Evolutionary conservation across 78 protist species (phyloP).

Genomic region (Dictyostelium citrinum): DNA sequence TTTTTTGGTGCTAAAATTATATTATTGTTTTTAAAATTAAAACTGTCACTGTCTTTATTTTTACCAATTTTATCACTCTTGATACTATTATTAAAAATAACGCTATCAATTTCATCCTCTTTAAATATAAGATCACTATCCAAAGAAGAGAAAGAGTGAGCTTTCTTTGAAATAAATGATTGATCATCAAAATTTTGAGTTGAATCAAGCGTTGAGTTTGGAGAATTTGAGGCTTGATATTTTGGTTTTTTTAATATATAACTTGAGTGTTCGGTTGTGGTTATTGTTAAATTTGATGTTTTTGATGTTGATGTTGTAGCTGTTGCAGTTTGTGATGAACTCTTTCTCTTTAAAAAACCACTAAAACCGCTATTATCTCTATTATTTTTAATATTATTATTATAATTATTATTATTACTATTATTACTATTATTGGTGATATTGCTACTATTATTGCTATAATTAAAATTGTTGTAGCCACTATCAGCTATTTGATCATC

Average conservation of each 20-base stretch:
- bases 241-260: conserved; percentile 15
- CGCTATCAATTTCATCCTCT: neutral
- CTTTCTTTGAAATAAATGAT: conserved; percentile 4
- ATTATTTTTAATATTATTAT: neutral
- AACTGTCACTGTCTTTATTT: too few species aligned
- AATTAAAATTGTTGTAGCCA: neutral
- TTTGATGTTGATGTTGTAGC: neutral
- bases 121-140: conserved; percentile 34
- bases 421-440: neutral
- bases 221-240: neutral
- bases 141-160: conserved; percentile 38
- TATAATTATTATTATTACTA: neutral
- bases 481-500: too few species aligned
- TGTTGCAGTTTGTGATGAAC: neutral
- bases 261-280: neutral
- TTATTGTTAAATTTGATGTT: neutral
- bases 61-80: neutral
- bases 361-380: neutral
- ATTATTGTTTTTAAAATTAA: neutral
- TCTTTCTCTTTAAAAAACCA: neutral
- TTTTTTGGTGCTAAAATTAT: neutral
- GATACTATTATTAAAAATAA: neutral
- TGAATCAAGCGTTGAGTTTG: neutral
- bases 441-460: neutral
- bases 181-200: neutral